Evolutionary conservation across 257 asterid genomes (phyloP).

Genomic region (Primulina tabacum): DNA sequence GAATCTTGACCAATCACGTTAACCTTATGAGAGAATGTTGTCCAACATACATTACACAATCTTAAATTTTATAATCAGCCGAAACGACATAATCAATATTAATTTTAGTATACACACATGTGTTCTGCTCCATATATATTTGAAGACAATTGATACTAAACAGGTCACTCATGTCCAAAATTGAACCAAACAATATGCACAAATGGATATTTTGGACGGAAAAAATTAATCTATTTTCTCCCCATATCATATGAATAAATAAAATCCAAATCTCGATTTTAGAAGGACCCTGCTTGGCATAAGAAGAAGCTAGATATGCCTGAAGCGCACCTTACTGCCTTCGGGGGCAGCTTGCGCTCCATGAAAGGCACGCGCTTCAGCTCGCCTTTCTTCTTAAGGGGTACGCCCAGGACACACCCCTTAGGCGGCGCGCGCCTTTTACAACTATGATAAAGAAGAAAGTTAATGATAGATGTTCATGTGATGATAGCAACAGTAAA

Average conservation of each 20-base stretch:
- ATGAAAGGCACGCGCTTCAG: neutral
- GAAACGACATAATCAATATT: no score
- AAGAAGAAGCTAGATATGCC: no score
- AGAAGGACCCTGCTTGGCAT: neutral
- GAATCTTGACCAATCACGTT: neutral
- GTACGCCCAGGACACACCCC: neutral
- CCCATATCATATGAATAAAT: no score
- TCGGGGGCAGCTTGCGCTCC: neutral
- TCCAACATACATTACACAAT: no score
- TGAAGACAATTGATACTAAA: neutral
- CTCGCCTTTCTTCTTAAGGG: neutral
- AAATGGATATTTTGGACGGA: neutral
- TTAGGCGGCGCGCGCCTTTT: no score
- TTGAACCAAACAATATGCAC: neutral
- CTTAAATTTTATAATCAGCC: no score
- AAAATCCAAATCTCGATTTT: neutral
- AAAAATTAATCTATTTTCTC: neutral
- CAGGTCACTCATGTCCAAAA: neutral
- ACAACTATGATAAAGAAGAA: no score
- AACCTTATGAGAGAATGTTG: no score
- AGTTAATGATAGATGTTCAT: neutral
- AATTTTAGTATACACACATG: no score
- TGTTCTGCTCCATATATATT: neutral
- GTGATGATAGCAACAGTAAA: neutral
- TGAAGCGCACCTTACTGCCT: no score